Base-by-base conservation (phyloP, 495 filamentous ascomycete species). In the Penicillium coprophilum region DNA sequence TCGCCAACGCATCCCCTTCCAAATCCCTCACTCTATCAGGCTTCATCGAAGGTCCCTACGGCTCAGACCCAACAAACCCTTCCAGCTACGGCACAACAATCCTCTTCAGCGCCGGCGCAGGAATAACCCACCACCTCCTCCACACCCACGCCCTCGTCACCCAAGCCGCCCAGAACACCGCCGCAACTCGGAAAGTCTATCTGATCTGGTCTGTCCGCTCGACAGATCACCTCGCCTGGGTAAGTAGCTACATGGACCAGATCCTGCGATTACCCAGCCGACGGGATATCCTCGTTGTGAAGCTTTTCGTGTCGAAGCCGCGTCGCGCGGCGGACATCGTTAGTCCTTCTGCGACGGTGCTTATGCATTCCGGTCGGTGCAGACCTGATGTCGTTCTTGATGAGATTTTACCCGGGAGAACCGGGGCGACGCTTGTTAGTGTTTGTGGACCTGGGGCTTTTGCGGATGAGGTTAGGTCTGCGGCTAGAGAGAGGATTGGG, bases 171-270 rank as follows among this genome's bases (percentile, higher is more conserved):
- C 84, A 86, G 41, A 83, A 82, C 52, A 87, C 85, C 19, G 86
- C 88, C 12, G 88, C 91, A n/a, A 87, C 87, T 0, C 84, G 86
- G 41, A 85, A 87, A 56, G 80, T 97, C 58, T 79, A 94, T 13
- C 81, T 98, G 6, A 84, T 96, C 46, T 98, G 94, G 94, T 86
- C 87, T 44, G 89, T 98, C 50, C 90, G 93, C 60, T 88, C 80
- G 39, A 89, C 87, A 23, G 93, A 97, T 53, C 88, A 92, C 59
- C 81, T 98, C 24, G 85, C 92, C 65, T 98, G 94, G 94, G 90
- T 97, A 40, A 82, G 89, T 7, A 84, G 87, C 8, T 98, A 89
- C 90, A 98, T 98, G 94, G 93, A 96, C 57, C 80, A 89, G 66
- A 93, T 97, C 57, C 80, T 98, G 34, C 83, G 83, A 3, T 89